A percentile compares a stretch with the other conserved stretches of the same genome.
Conservation (phyloP, 1,284 basidiomycete species). For the Ustilago bromivora region DNA sequence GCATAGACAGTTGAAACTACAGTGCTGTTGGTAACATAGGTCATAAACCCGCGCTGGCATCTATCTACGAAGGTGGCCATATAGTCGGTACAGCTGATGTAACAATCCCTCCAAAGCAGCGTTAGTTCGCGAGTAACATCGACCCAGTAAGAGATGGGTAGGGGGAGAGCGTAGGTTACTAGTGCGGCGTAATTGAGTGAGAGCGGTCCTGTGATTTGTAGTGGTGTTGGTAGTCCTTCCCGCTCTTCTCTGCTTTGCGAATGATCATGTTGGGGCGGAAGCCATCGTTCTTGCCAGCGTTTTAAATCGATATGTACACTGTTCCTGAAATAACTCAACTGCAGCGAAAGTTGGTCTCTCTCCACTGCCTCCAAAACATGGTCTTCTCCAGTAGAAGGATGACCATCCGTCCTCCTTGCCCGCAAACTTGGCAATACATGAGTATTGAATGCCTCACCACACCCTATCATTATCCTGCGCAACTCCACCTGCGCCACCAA, state of each 20-base stretch:
- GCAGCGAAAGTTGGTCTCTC: constrained; percentile 33
- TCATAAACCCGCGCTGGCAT: constrained; percentile 18
- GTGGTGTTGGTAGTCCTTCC: constrained; percentile 11
- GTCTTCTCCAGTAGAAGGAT: not conserved
- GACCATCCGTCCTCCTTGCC: not conserved
- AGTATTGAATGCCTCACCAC: constrained; percentile 39
- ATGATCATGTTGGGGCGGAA: constrained; percentile 5
- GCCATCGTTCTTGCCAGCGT: constrained; percentile 52
- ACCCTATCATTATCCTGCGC: constrained; percentile 37
- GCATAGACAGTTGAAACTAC: constrained; percentile 43
- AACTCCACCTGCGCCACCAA: constrained; percentile 50
- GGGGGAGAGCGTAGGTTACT: constrained; percentile 44
- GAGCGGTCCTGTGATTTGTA: constrained; percentile 35
- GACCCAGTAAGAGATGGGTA: constrained; percentile 35
- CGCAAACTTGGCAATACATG: constrained; percentile 35
- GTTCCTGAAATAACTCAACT: constrained; percentile 41
- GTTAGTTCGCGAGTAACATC: constrained; percentile 25
- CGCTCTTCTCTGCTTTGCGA: not conserved
- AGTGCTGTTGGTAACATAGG: constrained; percentile 28
- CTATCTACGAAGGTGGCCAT: constrained; percentile 47
- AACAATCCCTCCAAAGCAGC: constrained; percentile 37
- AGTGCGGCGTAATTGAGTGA: constrained; percentile 48
- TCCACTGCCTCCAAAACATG: constrained; percentile 8
- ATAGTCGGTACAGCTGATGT: constrained; percentile 46
- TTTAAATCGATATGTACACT: constrained; percentile 47